Conservation (phyloP, 352 stramenopile species). For the Phytopythium vexans region DNA sequence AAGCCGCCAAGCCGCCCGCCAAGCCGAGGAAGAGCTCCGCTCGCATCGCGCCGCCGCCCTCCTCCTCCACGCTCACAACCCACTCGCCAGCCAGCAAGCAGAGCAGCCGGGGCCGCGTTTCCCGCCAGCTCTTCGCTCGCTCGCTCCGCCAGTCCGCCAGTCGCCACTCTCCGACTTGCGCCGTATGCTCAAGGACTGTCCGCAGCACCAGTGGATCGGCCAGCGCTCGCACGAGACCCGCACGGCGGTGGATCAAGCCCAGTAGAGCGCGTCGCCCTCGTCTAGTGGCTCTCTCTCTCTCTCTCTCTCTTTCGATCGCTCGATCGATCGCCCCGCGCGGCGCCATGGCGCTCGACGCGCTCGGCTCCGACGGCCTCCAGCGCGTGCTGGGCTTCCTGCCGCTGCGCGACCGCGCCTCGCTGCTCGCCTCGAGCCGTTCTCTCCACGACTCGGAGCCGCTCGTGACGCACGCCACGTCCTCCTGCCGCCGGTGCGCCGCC, state of each 20-base stretch:
- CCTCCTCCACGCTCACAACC: too few relatives aligned
- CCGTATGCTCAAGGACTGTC: slow-evolving; percentile 86
- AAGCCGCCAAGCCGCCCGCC: not conserved
- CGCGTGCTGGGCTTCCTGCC: slow-evolving; percentile 55
- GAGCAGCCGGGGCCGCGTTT: too few relatives aligned
- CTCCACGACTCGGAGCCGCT: slow-evolving; percentile 44
- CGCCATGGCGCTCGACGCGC: slow-evolving; percentile 10
- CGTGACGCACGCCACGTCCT: slow-evolving; percentile 40
- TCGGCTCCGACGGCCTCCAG: slow-evolving; percentile 45
- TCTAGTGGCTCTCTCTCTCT: not conserved
- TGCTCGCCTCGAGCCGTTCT: slow-evolving; percentile 38
- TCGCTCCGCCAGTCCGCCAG: not conserved
- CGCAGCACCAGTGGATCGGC: slow-evolving; percentile 89
- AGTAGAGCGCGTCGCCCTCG: slow-evolving; percentile 25
- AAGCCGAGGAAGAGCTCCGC: too few relatives aligned
- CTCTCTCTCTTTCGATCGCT: not conserved
- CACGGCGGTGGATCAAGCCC: slow-evolving; percentile 57
- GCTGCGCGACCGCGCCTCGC: slow-evolving; percentile 52
- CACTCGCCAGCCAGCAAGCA: too few relatives aligned
- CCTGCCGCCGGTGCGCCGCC: slow-evolving; percentile 48
- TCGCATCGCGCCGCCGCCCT: too few relatives aligned
- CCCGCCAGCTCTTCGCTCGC: too few relatives aligned
- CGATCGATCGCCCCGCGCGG: not conserved
- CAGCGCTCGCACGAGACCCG: slow-evolving; percentile 87
- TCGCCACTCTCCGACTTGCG: not conserved